Conservation (phyloP, 768 basidiomycete species). For the Pleurotus tuoliensis region DNA sequence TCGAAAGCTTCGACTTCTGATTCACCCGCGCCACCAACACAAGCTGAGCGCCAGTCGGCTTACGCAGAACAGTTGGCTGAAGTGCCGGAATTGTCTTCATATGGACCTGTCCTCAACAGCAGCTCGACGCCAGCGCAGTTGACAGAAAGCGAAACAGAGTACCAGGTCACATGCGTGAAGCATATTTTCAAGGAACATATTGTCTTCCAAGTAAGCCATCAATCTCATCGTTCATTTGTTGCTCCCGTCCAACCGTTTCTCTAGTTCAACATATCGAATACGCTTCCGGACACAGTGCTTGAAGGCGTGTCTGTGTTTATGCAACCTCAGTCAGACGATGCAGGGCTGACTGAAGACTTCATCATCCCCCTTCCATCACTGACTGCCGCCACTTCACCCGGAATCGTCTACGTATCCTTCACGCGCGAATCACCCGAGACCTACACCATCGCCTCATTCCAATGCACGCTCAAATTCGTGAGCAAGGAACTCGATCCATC, state of each 20-base stretch:
- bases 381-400: constrained; percentile 67
- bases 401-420: constrained; percentile 91
- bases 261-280: constrained; percentile 97
- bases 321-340: constrained; percentile 72
- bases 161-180: constrained; percentile 94
- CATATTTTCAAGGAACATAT: constrained; percentile 94
- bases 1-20: constrained; percentile 48
- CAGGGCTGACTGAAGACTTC: constrained; percentile 86
- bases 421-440: constrained; percentile 74
- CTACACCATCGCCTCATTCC: constrained; percentile 82
- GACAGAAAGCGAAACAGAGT: constrained; percentile 97
- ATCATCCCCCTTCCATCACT: constrained; percentile 82
- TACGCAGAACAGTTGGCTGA: constrained; percentile 84
- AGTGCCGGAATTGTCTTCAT: constrained; percentile 80
- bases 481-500: constrained; percentile 97
- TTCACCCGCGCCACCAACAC: constrained; percentile 70
- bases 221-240: neutral
- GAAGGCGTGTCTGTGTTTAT: constrained; percentile 94
- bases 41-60: constrained; percentile 83
- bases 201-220: constrained; percentile 83
- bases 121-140: constrained; percentile 73
- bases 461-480: constrained; percentile 88
- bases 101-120: constrained; percentile 88
- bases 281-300: constrained; percentile 90
- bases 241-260: constrained; percentile 9